phyloP scores from a whole-genome alignment of 768 basidiomycete species.

The Pulveroboletus frians region DNA sequence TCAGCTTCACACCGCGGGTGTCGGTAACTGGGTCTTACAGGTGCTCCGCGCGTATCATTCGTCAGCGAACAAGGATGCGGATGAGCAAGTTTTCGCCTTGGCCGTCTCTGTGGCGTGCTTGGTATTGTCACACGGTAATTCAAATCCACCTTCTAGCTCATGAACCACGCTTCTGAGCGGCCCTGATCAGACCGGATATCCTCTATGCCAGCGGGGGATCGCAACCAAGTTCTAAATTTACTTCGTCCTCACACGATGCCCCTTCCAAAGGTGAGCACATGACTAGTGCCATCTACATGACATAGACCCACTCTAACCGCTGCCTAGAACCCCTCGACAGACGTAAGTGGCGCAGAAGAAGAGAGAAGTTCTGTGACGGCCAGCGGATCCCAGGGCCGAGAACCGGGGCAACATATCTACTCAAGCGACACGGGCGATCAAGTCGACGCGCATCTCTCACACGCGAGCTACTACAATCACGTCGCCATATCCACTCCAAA shows the following conservation, averaged over 20 bases:
- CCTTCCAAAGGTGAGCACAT: conserved; percentile 25
- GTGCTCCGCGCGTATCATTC: conserved; percentile 19
- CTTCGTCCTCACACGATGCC: conserved; percentile 38
- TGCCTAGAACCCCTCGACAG: conserved; percentile 19
- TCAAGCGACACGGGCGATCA: conserved; percentile 7
- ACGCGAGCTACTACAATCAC: conserved; percentile 18
- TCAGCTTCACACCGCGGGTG: conserved; percentile 39
- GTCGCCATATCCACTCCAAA: conserved; percentile 31
- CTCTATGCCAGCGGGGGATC: conserved; percentile 33
- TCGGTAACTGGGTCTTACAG: conserved; percentile 29
- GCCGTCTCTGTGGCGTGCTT: conserved; percentile 32
- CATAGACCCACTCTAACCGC: conserved; percentile 14
- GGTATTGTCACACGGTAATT: conserved; percentile 35
- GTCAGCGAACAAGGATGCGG: conserved; percentile 2
- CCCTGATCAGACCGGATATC: conserved; percentile 36
- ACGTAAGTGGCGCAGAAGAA: conserved; percentile 26
- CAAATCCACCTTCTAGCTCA: conserved; percentile 22
- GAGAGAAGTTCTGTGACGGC: conserved; percentile 17
- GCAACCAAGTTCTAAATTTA: conserved; percentile 38
- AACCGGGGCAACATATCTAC: conserved; percentile 6
- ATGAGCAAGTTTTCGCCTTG: conserved; percentile 20
- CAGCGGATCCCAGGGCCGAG: conserved; percentile 21
- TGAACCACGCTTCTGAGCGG: conserved; percentile 23
- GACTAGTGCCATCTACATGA: not conserved
- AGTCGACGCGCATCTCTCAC: conserved; percentile 7